Conservation (phyloP, 192 early-diverging fungal genomes). For the Endogone sp. region DNA sequence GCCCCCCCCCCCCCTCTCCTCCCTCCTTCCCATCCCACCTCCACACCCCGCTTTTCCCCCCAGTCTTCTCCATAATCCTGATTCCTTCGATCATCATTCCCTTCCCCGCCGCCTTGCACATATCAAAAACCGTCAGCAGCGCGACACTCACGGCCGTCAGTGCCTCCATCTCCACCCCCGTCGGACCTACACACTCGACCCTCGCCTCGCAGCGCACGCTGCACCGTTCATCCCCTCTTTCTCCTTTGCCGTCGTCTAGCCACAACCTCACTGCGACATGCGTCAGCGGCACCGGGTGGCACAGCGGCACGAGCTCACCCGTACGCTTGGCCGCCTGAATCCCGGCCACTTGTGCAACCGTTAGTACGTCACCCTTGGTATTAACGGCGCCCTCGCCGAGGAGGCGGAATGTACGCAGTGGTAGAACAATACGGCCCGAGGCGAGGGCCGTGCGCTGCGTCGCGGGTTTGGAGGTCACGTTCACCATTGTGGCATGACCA, state of each 20-base stretch:
- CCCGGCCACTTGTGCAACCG: conserved; percentile 84
- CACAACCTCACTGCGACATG: conserved; percentile 66
- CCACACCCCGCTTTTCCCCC: conserved; percentile 76
- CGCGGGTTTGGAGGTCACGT: conserved; percentile 65
- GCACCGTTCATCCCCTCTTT: not conserved
- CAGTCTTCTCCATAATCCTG: conserved; percentile 73
- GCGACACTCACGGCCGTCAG: conserved; percentile 77
- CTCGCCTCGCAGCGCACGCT: conserved; percentile 62
- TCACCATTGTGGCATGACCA: conserved; percentile 86
- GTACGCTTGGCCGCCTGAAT: conserved; percentile 91
- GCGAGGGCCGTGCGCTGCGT: conserved; percentile 77
- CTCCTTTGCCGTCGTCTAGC: conserved; percentile 22
- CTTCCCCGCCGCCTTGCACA: conserved; percentile 92
- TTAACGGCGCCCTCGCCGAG: conserved; percentile 55
- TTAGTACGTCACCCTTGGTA: conserved; percentile 88
- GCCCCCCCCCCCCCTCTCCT: too few species aligned
- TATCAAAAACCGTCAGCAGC: conserved; percentile 87
- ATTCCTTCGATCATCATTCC: conserved; percentile 75
- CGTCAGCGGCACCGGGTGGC: conserved; percentile 74
- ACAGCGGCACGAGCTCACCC: conserved; percentile 78
- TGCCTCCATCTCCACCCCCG: conserved; percentile 91
- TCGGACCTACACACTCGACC: conserved; percentile 76
- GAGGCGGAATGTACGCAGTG: conserved; percentile 59
- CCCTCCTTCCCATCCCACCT: not conserved
- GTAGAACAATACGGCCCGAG: conserved; percentile 63